These are phyloP conservation scores for Arthrinium puccinioides DNA, from an alignment of 2,329 filamentous ascomycete genomes.

Conservation along the genomic window DNA sequence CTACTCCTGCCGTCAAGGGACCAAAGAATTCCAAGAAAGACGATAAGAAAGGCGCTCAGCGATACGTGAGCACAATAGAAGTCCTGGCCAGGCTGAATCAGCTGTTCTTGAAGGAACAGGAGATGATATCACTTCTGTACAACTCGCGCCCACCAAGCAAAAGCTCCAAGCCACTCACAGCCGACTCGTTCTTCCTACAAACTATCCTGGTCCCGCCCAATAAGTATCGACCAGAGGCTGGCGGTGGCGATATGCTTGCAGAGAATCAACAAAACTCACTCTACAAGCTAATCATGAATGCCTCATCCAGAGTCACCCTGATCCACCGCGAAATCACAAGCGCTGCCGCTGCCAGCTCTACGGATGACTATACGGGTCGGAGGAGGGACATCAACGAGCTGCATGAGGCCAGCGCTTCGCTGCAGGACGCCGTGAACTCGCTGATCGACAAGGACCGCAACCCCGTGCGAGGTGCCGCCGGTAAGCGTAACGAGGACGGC, in stretches of 20 bases:
- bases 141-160: conserved; percentile 60
- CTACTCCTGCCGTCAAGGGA: no score
- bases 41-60: conserved; percentile 39
- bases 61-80: conserved; percentile 77
- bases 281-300: conserved; percentile 76
- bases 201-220: conserved; percentile 87
- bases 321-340: conserved; percentile 63
- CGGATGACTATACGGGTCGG: conserved; percentile 27
- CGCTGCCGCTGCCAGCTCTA: conserved; percentile 26
- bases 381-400: conserved; percentile 65
- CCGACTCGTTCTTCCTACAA: conserved; percentile 92
- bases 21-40: conserved; percentile 26
- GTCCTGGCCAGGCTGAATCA: conserved; percentile 71
- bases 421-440: conserved; percentile 90
- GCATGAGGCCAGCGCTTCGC: conserved; percentile 70
- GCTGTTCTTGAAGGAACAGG: conserved; percentile 81
- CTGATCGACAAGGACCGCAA: conserved; percentile 87
- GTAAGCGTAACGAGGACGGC: conserved; percentile 76
- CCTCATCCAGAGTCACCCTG: conserved; percentile 65
- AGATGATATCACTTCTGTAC: conserved; percentile 80
- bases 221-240: conserved; percentile 80
- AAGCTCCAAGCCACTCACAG: conserved; percentile 55
- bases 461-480: conserved; percentile 70
- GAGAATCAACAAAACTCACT: conserved; percentile 84
- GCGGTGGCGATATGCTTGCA: conserved; percentile 70